phyloP scores from a whole-genome alignment of 148 eudicot species.

The Amaranthus cruentus region DNA sequence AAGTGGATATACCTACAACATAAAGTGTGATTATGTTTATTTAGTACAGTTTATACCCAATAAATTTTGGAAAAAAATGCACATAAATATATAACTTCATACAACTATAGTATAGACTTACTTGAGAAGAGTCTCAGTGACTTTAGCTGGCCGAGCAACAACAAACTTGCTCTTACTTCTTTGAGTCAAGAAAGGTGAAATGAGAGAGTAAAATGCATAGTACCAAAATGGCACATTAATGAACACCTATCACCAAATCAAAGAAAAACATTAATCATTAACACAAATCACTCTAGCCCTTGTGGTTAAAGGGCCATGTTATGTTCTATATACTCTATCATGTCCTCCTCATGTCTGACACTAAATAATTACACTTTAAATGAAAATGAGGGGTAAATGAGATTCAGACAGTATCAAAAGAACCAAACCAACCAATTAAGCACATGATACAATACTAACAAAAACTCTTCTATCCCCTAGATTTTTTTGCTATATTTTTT shows the following conservation, averaged over 20 bases:
- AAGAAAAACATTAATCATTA: background rate
- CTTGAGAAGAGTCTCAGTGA: constrained; percentile 65
- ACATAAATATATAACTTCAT: background rate
- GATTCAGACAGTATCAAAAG: too few relatives aligned
- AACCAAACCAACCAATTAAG: too few relatives aligned
- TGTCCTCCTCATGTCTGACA: background rate
- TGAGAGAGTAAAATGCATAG: constrained; percentile 49
- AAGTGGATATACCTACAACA: constrained; percentile 44
- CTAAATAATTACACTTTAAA: background rate
- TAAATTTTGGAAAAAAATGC: background rate
- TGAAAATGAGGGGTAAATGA: too few relatives aligned
- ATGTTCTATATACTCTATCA: too few relatives aligned
- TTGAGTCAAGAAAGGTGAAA: constrained; percentile 58
- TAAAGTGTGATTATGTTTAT: background rate
- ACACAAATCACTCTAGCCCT: background rate
- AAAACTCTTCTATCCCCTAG: too few relatives aligned
- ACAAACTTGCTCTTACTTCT: constrained; percentile 69
- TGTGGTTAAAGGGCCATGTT: too few relatives aligned
- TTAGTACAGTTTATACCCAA: background rate
- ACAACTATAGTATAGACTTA: constrained; percentile 20
- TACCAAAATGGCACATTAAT: constrained; percentile 75
- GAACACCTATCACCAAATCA: constrained; percentile 34
- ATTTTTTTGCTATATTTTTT: too few relatives aligned
- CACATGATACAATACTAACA: too few relatives aligned
- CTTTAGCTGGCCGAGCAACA: constrained; percentile 48